Conservation (phyloP, 2,329 filamentous ascomycete genomes). For the Ploettnerulaceae sp. region DNA sequence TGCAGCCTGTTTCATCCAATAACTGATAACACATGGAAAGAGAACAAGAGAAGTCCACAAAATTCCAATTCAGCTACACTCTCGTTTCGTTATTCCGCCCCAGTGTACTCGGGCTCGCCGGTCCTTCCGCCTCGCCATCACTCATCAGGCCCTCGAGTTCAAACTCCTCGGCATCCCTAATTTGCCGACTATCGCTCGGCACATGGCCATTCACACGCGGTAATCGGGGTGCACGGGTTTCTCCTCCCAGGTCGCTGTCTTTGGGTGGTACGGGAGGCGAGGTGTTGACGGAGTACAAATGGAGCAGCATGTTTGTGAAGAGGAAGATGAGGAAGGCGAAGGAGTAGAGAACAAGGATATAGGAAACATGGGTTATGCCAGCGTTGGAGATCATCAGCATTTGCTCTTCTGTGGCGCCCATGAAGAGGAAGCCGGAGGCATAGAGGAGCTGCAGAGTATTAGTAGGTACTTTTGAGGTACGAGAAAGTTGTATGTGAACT, state of each 20-base stretch:
- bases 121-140: constrained; percentile 66
- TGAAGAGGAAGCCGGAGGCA: constrained; percentile 91
- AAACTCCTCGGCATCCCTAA: constrained; percentile 85
- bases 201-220: constrained; percentile 35
- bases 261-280: constrained; percentile 36
- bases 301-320: constrained; percentile 80
- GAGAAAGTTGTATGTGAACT: constrained; percentile 38
- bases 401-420: constrained; percentile 96
- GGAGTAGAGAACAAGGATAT: constrained; percentile 87
- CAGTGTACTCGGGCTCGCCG: constrained; percentile 46
- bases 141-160: constrained; percentile 87
- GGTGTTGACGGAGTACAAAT: constrained; percentile 67
- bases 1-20: no score
- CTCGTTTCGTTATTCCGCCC: constrained; percentile 40
- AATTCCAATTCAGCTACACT: constrained; percentile 11
- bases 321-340: constrained; percentile 88
- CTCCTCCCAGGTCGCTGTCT: constrained; percentile 24
- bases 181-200: constrained; percentile 48
- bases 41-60: no score
- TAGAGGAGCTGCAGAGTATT: constrained; percentile 65
- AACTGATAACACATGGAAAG: no score
- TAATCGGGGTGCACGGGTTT: constrained; percentile 14
- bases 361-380: constrained; percentile 81
- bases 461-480: no score
- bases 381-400: constrained; percentile 73